A percentile compares a stretch with the other conserved stretches of the same genome.
phyloP scores from a whole-genome alignment of 257 asterid species.

The Rubia yunnanensis region DNA sequence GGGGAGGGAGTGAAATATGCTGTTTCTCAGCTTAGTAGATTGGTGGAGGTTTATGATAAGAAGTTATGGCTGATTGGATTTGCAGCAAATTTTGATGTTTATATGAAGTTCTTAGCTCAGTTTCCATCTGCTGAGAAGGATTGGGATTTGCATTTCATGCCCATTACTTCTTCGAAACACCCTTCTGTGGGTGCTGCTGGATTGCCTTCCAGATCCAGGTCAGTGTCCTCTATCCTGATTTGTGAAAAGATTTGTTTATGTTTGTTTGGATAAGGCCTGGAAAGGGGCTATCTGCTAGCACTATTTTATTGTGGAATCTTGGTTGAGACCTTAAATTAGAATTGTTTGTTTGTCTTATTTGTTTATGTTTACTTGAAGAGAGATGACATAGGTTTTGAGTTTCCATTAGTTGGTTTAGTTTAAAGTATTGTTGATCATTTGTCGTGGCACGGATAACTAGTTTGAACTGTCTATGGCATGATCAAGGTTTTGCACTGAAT shows the following conservation, averaged over 20 bases:
- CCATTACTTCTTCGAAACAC: slow-evolving; percentile 48
- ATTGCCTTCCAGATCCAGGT: slow-evolving; percentile 47
- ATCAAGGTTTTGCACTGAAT: not conserved
- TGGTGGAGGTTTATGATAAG: slow-evolving; percentile 34
- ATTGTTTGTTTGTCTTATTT: slow-evolving; percentile 1
- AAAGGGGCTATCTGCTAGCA: not conserved
- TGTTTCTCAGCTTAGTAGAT: slow-evolving; percentile 43
- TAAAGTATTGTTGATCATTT: slow-evolving; percentile 3
- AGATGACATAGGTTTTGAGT: not conserved
- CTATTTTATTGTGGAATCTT: slow-evolving; percentile 7
- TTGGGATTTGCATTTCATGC: slow-evolving; percentile 75
- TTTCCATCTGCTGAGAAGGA: slow-evolving; percentile 56
- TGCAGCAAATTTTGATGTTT: slow-evolving; percentile 42
- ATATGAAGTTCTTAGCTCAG: slow-evolving; percentile 42
- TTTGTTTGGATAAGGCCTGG: not conserved
- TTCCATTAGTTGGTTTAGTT: not conserved
- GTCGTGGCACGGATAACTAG: not conserved
- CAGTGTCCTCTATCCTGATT: slow-evolving; percentile 8
- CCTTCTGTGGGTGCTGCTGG: slow-evolving; percentile 42
- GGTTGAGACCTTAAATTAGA: not conserved
- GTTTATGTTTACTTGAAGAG: not conserved
- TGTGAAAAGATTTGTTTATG: not conserved
- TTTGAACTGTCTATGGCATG: not conserved
- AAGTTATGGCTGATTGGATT: slow-evolving; percentile 71
- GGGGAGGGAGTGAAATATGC: slow-evolving; percentile 30